Evolutionary conservation across 345 rosid species (phyloP), one percentile per base, ranked within the genome.

Genomic region (Tarenaya hassleriana): DNA sequence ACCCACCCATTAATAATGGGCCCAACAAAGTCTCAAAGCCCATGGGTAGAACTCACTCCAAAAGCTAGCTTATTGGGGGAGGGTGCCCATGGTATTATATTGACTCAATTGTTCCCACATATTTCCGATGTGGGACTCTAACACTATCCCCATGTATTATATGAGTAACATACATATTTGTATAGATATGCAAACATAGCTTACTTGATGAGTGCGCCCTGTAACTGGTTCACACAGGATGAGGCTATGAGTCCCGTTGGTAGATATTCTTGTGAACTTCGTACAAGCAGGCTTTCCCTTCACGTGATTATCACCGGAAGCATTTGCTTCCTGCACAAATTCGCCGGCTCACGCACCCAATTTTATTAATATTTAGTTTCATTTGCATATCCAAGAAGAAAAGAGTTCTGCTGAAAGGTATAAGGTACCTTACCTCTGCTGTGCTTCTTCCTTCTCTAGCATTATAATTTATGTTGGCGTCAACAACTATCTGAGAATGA

Each of bases 171-270:
- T 0, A 10, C 34, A 10, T 20, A 21, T 24, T 49, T n/a, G 24
- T 15, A 27, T 16, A 13, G 13, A 18, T 42, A 48, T 41, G 47
- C 41, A 17, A 19, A 39, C 31, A 34, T 42, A 51, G 63, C 82
- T 71, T 78, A 81, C 97, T 73, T 92, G 98, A 83, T 92, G 97
- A 31, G 97, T 92, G 67, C 89, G 72, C 53, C 97, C 98, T 32
- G 95, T 92, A 61, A 88, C 65, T 41, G 98, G 97, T 72, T 85
- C 78, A 52, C 98, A 92, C 66, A 74, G 77, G 57, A 83, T 94
- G 44, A 83, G 77, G 77, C 97, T 92, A 58, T 85, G 79, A 58
- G 71, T 70, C 58, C 98, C 88, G 63, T 81, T 63, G 31, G 98
- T 83, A 46, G 75, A 70, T 43, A 85, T 83, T 70, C 95, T 78